Evolutionary conservation across 805 yeast genomes (phyloP).

Genomic region (Metschnikowia reukaufii): DNA sequence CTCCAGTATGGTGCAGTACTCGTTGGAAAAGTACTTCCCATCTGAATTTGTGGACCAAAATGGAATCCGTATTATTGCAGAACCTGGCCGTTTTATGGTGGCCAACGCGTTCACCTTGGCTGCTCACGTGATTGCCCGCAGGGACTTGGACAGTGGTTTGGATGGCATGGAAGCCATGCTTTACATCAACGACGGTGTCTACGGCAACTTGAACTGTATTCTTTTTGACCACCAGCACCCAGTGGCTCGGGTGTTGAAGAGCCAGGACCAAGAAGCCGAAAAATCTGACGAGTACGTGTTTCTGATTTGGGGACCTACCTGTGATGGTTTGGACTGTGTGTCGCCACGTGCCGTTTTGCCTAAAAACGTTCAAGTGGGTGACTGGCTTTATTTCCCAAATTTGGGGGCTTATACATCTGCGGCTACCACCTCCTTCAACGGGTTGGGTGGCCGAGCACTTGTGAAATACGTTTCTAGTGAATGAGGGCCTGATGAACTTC

Average conservation of each 20-base stretch:
- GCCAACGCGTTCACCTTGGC: constrained; percentile 85
- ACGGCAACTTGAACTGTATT: constrained; percentile 93
- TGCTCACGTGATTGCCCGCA: constrained; percentile 80
- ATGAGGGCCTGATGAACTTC: constrained; percentile 12
- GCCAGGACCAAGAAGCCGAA: constrained; percentile 20
- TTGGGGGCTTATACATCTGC: constrained; percentile 92
- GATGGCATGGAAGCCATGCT: constrained; percentile 57
- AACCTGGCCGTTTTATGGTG: constrained; percentile 90
- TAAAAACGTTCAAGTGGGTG: constrained; percentile 72
- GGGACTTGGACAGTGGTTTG: constrained; percentile 39
- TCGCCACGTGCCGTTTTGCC: constrained; percentile 52
- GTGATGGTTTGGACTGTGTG: constrained; percentile 93
- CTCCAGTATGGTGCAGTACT: constrained; percentile 53
- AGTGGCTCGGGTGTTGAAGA: constrained; percentile 59
- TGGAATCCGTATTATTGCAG: constrained; percentile 65
- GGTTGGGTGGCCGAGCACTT: constrained; percentile 64
- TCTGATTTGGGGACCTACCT: constrained; percentile 97
- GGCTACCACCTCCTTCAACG: constrained; percentile 92
- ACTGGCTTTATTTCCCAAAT: constrained; percentile 83
- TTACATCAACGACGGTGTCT: constrained; percentile 92
- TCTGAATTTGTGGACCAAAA: constrained; percentile 23
- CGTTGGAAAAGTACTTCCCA: constrained; percentile 65
- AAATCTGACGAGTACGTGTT: constrained; percentile 31
- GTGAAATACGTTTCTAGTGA: constrained; percentile 56
- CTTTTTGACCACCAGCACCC: constrained; percentile 89